These are phyloP conservation scores for Prunus mira DNA, from an alignment of 306 rosid genomes.

Conservation along the genomic window DNA sequence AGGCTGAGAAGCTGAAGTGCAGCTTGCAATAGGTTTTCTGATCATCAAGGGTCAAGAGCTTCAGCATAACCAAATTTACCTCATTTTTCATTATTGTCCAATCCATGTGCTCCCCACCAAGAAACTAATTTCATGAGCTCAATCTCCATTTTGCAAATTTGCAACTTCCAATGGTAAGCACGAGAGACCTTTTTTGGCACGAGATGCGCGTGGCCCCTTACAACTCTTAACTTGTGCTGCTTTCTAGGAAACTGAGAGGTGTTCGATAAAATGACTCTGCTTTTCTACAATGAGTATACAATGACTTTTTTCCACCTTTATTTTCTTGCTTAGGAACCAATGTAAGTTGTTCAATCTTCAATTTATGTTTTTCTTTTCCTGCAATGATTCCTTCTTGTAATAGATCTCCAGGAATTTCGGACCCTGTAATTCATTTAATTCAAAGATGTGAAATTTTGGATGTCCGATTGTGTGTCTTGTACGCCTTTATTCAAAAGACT, in stretches of 20 bases:
- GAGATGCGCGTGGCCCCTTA: background rate
- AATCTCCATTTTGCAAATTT: background rate
- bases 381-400: background rate
- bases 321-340: background rate
- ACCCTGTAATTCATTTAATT: background rate
- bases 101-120: background rate
- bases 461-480: background rate
- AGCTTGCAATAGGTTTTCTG: conserved; percentile 25
- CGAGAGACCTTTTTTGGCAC: background rate
- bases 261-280: background rate
- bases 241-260: conserved; percentile 16
- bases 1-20: conserved; percentile 52
- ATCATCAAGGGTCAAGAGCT: conserved; percentile 1
- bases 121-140: background rate
- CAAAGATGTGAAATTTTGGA: background rate
- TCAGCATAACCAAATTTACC: background rate
- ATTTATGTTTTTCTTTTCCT: background rate
- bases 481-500: background rate
- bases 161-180: conserved; percentile 8
- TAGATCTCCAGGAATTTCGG: background rate
- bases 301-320: background rate
- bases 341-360: background rate
- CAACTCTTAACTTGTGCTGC: background rate
- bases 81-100: background rate
- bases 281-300: too few species aligned